These are phyloP conservation scores for Penicillium fimorum DNA, from an alignment of 495 filamentous ascomycete genomes.

Conservation along the genomic window DNA sequence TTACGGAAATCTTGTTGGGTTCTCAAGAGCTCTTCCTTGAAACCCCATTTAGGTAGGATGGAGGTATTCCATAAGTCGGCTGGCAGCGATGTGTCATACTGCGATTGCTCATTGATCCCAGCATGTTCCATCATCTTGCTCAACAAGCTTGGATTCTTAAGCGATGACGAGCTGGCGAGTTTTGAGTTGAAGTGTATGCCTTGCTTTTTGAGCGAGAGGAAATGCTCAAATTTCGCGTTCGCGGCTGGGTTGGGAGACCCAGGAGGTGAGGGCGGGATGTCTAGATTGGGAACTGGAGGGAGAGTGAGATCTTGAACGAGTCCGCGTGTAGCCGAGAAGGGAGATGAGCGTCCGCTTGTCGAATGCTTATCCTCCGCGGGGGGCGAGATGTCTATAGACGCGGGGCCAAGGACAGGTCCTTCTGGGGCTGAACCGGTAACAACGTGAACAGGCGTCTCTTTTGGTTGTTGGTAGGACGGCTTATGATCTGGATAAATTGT, in stretches of 20 bases:
- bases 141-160: slow-evolving; percentile 79
- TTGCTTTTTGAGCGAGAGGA: slow-evolving; percentile 79
- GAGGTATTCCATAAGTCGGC: slow-evolving; percentile 65
- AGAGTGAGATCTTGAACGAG: slow-evolving; percentile 79
- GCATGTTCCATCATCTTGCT: slow-evolving; percentile 80
- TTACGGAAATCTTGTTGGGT: slow-evolving; percentile 60
- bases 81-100: slow-evolving; percentile 75
- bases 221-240: slow-evolving; percentile 76
- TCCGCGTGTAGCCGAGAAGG: slow-evolving; percentile 64
- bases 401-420: slow-evolving; percentile 49
- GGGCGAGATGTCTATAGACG: slow-evolving; percentile 28
- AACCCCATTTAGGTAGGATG: slow-evolving; percentile 67
- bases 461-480: slow-evolving; percentile 1
- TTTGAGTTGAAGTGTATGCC: slow-evolving; percentile 90
- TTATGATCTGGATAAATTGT: slow-evolving; percentile 11
- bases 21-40: slow-evolving; percentile 67
- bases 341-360: slow-evolving; percentile 54
- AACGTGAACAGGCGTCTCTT: not conserved
- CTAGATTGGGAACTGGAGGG: slow-evolving; percentile 72
- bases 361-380: slow-evolving; percentile 19
- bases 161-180: slow-evolving; percentile 63
- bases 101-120: slow-evolving; percentile 62
- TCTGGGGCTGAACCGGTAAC: slow-evolving; percentile 18
- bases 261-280: slow-evolving; percentile 83
- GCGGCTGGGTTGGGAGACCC: slow-evolving; percentile 63